These are phyloP conservation scores for Cucumis melo DNA, from an alignment of 306 rosid species.

Conservation along the genomic window DNA sequence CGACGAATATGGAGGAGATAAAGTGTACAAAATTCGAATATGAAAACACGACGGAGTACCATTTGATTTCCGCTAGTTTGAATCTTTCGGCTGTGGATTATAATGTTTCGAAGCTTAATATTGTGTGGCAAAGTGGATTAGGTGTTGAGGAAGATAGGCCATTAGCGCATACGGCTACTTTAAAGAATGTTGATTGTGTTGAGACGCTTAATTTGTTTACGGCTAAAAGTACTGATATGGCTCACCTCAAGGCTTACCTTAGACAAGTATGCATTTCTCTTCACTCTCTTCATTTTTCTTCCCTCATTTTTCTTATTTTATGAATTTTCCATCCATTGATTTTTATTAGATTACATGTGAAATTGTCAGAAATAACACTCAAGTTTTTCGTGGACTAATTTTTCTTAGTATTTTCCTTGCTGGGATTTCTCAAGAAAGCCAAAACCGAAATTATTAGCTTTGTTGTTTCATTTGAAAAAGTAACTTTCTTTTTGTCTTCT, in stretches of 20 bases:
- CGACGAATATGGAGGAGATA: background rate
- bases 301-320: no score
- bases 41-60: background rate
- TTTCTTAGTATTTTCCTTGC: no score
- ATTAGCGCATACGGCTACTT: slow-evolving; percentile 17
- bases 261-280: slow-evolving; percentile 17
- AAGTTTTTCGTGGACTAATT: no score
- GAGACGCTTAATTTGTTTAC: slow-evolving; percentile 36
- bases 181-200: slow-evolving; percentile 46
- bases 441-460: no score
- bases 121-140: slow-evolving; percentile 74
- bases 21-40: background rate
- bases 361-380: no score
- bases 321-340: no score
- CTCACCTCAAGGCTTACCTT: slow-evolving; percentile 17
- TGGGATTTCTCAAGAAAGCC: no score
- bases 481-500: no score
- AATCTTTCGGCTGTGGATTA: slow-evolving; percentile 11
- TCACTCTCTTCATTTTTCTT: no score
- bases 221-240: background rate
- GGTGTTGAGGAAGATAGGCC: slow-evolving; percentile 13
- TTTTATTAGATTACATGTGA: no score
- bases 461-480: no score
- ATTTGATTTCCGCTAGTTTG: slow-evolving; percentile 24
- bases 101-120: slow-evolving; percentile 22